phyloP scores from a whole-genome alignment of 2,329 filamentous ascomycete species.

The Neurospora sp. region DNA sequence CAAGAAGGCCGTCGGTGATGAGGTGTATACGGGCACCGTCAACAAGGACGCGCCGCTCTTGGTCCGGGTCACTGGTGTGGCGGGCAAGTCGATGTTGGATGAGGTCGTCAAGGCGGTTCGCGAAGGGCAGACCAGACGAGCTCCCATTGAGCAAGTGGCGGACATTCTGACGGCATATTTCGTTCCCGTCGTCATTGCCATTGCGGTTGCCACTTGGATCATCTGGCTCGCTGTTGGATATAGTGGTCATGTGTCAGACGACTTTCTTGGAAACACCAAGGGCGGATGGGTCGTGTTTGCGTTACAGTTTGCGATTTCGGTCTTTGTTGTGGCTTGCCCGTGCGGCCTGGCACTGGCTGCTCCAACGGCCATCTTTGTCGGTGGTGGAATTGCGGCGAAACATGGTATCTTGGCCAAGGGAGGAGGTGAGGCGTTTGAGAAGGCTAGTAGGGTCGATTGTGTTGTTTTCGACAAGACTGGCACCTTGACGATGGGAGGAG shows the following conservation, averaged over 20 bases:
- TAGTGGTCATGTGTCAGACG: constrained; percentile 42
- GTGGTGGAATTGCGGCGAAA: constrained; percentile 67
- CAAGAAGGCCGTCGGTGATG: constrained; percentile 51
- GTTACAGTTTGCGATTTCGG: constrained; percentile 72
- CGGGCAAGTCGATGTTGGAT: constrained; percentile 67
- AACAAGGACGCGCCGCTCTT: constrained; percentile 58
- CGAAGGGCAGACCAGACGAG: constrained; percentile 66
- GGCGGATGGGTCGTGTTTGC: constrained; percentile 66
- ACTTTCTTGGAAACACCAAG: constrained; percentile 43
- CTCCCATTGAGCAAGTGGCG: constrained; percentile 65
- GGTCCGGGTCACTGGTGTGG: constrained; percentile 52
- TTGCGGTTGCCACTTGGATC: constrained; percentile 62
- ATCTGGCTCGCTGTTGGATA: constrained; percentile 59
- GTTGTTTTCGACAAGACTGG: constrained; percentile 88
- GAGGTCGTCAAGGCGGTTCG: constrained; percentile 68
- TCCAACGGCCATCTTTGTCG: constrained; percentile 77
- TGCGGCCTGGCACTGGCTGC: constrained; percentile 79
- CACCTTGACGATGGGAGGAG: constrained; percentile 64
- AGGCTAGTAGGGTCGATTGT: constrained; percentile 66
- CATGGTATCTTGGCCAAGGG: constrained; percentile 75
- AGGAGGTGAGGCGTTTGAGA: constrained; percentile 77
- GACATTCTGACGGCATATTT: constrained; percentile 67
- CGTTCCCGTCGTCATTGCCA: constrained; percentile 59
- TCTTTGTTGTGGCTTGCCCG: constrained; percentile 80
- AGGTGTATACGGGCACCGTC: constrained; percentile 63